Evolutionary conservation across 1,284 basidiomycete genomes (phyloP), one percentile per base, ranked within the genome.

Genomic region (Moesziomyces antarcticus): DNA sequence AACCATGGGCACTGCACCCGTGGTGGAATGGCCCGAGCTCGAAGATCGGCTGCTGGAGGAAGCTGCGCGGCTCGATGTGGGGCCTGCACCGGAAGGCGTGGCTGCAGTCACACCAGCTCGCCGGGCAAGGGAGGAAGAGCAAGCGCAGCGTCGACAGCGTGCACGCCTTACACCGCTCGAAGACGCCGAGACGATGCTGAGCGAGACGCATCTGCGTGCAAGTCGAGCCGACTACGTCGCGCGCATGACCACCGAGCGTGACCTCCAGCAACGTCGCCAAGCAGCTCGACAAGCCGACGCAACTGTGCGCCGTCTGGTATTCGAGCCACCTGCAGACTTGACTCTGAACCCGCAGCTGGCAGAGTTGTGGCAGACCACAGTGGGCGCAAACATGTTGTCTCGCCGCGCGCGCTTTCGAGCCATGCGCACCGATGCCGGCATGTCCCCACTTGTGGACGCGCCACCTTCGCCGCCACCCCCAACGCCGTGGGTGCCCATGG

Each of bases 21-120:
- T 59, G 8, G 50, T 64, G 5, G 64, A 63, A 45, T 73, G 70
- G 70, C 70, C 64, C 8, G 70, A 73, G 20, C 44, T 73, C 14
- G 64, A 67, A 21, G 53, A 73, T 14, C 33, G 70, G 5, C 59
- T 73, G 1, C 56, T 51, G 1, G 63, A 64, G 37, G 69, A 72
- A 63, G 63, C 69, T 30, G 49, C 69, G 18, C 58, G 52, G 8
- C 54, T 70, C 52, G 56, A 59, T 20, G 18, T 59, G 7, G 64
- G 57, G n/a, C 54, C 57, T 18, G 21, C 50, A 37, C 50, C 46
- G 18, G 56, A 64, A 20, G 67, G 67, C 22, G 35, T 70, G 18
- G 50, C 68, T 16, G 56, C 54, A 14, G 51, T 60, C 11, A 62
- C 55, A 0, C 68, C 68, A 9, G 43, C 58, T 24, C 69, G 69